Evolutionary conservation across 176 grass and related monocot genomes (phyloP).

Genomic region (Carex pumila): DNA sequence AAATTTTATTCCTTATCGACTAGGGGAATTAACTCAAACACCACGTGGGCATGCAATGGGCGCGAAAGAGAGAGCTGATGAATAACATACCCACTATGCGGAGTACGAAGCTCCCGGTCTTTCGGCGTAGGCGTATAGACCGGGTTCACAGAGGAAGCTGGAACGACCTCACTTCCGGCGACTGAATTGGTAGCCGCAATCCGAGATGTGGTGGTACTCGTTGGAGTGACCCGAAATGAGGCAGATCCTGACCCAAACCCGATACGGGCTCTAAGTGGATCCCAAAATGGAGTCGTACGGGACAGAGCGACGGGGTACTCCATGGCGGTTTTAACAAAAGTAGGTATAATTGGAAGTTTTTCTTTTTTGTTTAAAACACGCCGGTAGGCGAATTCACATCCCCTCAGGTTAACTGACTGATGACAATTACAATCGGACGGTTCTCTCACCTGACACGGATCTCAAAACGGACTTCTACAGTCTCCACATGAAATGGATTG

Average conservation of each 20-base stretch:
- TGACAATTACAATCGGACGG: too few relatives aligned
- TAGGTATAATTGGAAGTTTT: too few relatives aligned
- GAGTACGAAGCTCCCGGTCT: conserved; percentile 71
- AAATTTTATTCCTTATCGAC: neutral
- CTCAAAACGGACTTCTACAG: too few relatives aligned
- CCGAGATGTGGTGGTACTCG: neutral
- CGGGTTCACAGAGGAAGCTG: conserved; percentile 19
- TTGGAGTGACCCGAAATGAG: neutral
- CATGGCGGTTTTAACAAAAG: neutral
- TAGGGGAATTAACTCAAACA: neutral
- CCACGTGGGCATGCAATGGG: neutral
- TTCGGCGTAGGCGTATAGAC: conserved; percentile 56
- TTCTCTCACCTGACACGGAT: too few relatives aligned
- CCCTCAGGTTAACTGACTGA: too few relatives aligned
- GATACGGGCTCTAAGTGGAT: neutral
- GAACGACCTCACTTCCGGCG: neutral
- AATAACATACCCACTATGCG: conserved; percentile 65
- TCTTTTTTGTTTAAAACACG: too few relatives aligned
- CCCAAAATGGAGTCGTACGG: neutral
- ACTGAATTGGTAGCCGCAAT: neutral
- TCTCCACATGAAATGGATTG: too few relatives aligned
- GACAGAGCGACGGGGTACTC: conserved; percentile 1
- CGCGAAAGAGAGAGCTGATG: neutral
- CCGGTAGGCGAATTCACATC: too few relatives aligned
- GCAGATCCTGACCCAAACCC: neutral